A percentile compares a stretch with the other conserved stretches of the same genome.
Conservation (phyloP, 2,329 filamentous ascomycete genomes). For the Akanthomyces lecanii region DNA sequence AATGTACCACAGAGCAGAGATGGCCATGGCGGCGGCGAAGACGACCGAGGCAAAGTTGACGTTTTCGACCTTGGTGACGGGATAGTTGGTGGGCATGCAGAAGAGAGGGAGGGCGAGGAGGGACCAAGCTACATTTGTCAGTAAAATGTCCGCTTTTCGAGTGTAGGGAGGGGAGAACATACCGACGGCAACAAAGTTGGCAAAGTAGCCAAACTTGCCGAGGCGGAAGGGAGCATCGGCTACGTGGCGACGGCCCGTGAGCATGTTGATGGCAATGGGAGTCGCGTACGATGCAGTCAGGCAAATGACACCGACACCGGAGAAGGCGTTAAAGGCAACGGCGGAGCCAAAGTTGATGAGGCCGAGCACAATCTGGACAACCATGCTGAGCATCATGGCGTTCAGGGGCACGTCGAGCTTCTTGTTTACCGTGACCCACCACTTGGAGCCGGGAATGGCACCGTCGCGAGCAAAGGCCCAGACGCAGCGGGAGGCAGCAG, state of each 20-base stretch:
- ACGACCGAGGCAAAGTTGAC: conserved; percentile 75
- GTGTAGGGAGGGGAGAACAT: conserved; percentile 28
- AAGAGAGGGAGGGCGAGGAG: conserved; percentile 66
- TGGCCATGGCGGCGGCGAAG: conserved; percentile 60
- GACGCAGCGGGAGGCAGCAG: conserved; percentile 61
- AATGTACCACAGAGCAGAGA: conserved; percentile 64
- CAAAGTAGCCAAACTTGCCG: conserved; percentile 55
- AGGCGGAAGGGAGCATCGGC: conserved; percentile 56
- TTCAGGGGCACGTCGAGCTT: conserved; percentile 63
- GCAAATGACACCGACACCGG: conserved; percentile 65
- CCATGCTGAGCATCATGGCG: conserved; percentile 69
- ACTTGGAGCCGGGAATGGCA: conserved; percentile 59
- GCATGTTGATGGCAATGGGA: conserved; percentile 61
- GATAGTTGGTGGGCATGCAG: conserved; percentile 65
- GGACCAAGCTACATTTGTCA: conserved; percentile 53
- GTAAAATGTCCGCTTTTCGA: not conserved
- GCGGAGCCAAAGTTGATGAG: conserved; percentile 66
- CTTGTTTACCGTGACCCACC: conserved; percentile 58
- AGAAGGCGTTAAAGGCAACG: conserved; percentile 70
- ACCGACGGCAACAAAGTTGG: conserved; percentile 63
- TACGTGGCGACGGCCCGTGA: conserved; percentile 57
- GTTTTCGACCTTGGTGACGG: conserved; percentile 47
- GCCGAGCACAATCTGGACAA: conserved; percentile 58
- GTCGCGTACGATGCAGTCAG: conserved; percentile 64
- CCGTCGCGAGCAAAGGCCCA: conserved; percentile 70